These are phyloP conservation scores for Fusarium anguioides DNA, from an alignment of 2,329 filamentous ascomycete species.

Conservation along the genomic window DNA sequence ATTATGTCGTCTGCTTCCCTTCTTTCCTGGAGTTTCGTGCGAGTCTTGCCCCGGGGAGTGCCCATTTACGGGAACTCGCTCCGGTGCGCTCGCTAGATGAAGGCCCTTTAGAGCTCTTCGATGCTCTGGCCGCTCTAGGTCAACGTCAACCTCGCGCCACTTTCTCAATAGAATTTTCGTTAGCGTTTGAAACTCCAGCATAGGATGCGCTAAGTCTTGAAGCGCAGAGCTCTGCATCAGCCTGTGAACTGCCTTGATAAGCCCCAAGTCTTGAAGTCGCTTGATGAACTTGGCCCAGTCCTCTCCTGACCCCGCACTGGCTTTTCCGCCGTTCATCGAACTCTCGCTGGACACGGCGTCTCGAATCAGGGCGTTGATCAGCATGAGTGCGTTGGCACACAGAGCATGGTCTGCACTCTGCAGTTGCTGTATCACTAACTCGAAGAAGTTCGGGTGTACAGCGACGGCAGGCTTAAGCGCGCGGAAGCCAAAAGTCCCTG, in stretches of 20 bases:
- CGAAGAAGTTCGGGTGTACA: conserved; percentile 91
- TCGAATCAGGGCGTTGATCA: conserved; percentile 94
- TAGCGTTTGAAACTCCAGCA: conserved; percentile 92
- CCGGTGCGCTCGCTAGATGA: conserved; percentile 83
- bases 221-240: conserved; percentile 95
- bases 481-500: conserved; percentile 84
- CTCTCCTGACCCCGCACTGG: conserved; percentile 55
- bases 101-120: conserved; percentile 86
- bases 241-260: conserved; percentile 90
- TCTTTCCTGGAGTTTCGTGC: conserved; percentile 56
- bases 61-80: conserved; percentile 57
- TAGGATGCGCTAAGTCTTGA: conserved; percentile 87
- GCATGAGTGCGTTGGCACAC: conserved; percentile 92
- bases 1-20: conserved; percentile 78
- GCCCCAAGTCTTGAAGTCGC: conserved; percentile 87
- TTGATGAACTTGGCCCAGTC: conserved; percentile 98
- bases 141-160: conserved; percentile 87
- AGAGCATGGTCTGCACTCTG: conserved; percentile 95
- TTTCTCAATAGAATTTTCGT: conserved; percentile 88
- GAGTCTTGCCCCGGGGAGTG: conserved; percentile 52
- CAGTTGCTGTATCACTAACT: conserved; percentile 90
- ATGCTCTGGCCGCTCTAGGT: conserved; percentile 89
- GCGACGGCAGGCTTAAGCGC: conserved; percentile 92
- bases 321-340: conserved; percentile 53
- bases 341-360: conserved; percentile 85